Percentiles rank a stretch among this genome's conserved stretches.
These are phyloP conservation scores for Zygotorulaspora florentina DNA, from an alignment of 805 yeast species.

Conservation along the genomic window DNA sequence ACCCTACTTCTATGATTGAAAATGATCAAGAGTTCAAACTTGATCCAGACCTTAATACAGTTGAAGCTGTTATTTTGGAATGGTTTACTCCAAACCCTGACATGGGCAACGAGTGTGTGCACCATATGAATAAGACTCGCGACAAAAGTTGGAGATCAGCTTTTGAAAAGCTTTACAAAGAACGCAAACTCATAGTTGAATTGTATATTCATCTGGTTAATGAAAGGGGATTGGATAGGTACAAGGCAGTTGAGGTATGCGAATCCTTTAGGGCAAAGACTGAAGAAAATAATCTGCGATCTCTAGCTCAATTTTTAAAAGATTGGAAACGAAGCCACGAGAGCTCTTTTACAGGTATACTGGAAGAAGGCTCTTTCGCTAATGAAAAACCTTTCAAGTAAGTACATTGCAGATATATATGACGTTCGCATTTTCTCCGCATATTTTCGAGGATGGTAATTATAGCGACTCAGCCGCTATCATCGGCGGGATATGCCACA, in stretches of 20 bases:
- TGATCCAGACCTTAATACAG: conserved; percentile 17
- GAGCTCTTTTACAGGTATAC: conserved; percentile 14
- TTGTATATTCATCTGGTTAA: conserved; percentile 31
- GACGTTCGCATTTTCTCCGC: too few species aligned
- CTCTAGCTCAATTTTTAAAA: conserved; percentile 20
- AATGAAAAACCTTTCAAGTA: neutral
- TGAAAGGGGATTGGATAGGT: conserved; percentile 19
- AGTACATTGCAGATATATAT: too few species aligned
- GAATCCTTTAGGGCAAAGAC: conserved; percentile 16
- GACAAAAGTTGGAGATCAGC: conserved; percentile 30
- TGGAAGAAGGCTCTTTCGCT: neutral
- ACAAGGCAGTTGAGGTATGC: conserved; percentile 27
- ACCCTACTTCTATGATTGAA: neutral
- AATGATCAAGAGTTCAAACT: conserved; percentile 15
- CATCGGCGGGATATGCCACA: too few species aligned
- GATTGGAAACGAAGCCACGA: conserved; percentile 24
- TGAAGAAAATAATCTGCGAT: conserved; percentile 4
- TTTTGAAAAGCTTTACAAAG: conserved; percentile 23
- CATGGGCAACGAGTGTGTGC: conserved; percentile 28
- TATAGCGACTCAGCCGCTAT: too few species aligned
- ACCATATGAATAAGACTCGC: conserved; percentile 30
- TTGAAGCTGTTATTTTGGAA: conserved; percentile 30
- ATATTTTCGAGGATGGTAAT: too few species aligned
- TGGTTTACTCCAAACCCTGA: conserved; percentile 35
- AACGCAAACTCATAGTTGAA: conserved; percentile 30